Evolutionary conservation across 2,329 filamentous ascomycete species (phyloP).

Genomic region (Tolypocladium sp.): DNA sequence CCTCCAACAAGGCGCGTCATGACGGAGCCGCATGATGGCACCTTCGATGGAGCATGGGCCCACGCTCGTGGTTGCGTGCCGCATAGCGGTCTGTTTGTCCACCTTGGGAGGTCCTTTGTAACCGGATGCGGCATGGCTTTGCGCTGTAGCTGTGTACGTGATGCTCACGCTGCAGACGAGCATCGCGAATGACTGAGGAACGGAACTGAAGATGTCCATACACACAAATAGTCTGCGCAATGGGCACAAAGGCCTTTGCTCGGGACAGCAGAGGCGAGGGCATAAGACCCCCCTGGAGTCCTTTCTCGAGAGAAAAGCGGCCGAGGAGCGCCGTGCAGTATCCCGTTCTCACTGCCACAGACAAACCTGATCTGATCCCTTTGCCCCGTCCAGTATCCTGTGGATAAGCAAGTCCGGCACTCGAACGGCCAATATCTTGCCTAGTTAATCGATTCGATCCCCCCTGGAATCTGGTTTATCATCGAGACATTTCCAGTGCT

Average conservation of each 20-base stretch:
- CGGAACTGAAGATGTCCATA: neutral
- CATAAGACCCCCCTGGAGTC: slow-evolving; percentile 2
- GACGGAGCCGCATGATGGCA: slow-evolving; percentile 8
- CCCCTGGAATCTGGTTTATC: neutral
- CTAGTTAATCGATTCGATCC: neutral
- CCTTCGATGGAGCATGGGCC: slow-evolving; percentile 2
- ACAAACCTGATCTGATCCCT: neutral
- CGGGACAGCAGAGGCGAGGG: neutral
- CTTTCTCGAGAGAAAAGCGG: neutral
- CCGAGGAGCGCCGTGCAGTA: neutral
- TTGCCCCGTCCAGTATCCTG: neutral
- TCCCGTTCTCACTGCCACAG: neutral
- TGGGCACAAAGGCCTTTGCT: slow-evolving; percentile 1
- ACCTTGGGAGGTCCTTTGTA: slow-evolving; percentile 7
- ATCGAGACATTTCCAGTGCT: neutral
- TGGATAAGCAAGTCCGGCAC: neutral
- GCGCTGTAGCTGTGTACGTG: slow-evolving; percentile 12
- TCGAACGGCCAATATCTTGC: neutral
- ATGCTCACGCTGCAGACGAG: slow-evolving; percentile 10
- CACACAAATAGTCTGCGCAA: slow-evolving; percentile 5
- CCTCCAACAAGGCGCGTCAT: slow-evolving; percentile 6
- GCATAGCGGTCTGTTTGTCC: slow-evolving; percentile 5
- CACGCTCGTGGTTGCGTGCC: slow-evolving; percentile 1
- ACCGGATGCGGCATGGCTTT: slow-evolving; percentile 9
- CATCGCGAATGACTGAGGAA: slow-evolving; percentile 2